Evolutionary conservation across 176 grass and related monocot species (phyloP), one percentile per base, ranked within the genome.

Genomic region (Bothriochloa decipiens): DNA sequence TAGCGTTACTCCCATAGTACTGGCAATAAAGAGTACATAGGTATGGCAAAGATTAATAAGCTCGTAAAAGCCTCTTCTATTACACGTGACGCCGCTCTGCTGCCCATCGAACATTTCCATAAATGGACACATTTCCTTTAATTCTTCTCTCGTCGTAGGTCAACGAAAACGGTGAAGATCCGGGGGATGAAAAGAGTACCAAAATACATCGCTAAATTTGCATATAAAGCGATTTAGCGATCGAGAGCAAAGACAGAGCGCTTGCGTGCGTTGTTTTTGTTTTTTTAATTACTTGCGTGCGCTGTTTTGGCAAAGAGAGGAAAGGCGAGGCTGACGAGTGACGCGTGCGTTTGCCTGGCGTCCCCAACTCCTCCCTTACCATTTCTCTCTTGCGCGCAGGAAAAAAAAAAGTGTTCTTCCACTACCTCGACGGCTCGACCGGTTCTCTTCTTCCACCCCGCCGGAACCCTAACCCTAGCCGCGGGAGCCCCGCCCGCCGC

Each of bases 391-490:
- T 4, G 8, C 35, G 2, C 35, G 18, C 7, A 5, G 14, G 3
- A 4, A 40, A 41, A 39, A 70, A 70, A 17, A 18, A 33, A 67
- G 8, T 20, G 20, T 25, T 23, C 20, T 43, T 13, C 20, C 52
- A 16, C 23, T 22, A 4, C 17, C 20, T 11, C 52, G 33, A 36
- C 53, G 32, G 20, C 52, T 8, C 32, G 25, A 1, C 74, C 28
- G 11, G 18, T 22, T 20, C 2, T 12, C 52, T 3, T 6, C 8
- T 5, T 4, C 35, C 35, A 36, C 39, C 41, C 42, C 25, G 37
- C 50, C 81, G 53, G 32, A 82, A 72, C 67, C 80, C 80, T 83
- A 84, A 86, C 67, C 84, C 84, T 86, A 86, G 20, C 65, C 11
- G 37, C 49, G n/a, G 46, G 45, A 13, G 50, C 9, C n/a, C 62